Conservation (phyloP, 164 flowering plant species). For the Buxus sempervirens region DNA sequence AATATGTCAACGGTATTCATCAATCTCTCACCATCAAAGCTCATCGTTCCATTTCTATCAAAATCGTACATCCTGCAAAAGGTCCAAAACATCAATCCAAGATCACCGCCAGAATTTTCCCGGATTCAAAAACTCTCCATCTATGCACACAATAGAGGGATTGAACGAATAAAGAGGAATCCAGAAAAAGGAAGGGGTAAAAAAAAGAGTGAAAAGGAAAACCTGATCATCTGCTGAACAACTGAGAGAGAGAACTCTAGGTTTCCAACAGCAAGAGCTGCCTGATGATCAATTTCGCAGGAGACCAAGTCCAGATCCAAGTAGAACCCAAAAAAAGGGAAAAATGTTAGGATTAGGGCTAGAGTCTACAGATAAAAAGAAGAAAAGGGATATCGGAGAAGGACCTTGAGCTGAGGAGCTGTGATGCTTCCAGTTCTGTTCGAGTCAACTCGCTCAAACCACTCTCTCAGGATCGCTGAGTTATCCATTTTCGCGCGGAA, state of each 20-base stretch:
- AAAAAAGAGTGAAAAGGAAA: neutral
- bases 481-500: conserved; percentile 41
- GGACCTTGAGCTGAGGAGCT: conserved; percentile 69
- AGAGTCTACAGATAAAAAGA: neutral
- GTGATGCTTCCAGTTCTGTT: conserved; percentile 55
- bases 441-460: conserved; percentile 85
- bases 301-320: neutral
- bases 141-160: too few species aligned
- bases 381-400: neutral
- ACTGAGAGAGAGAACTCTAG: conserved; percentile 58
- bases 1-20: too few species aligned
- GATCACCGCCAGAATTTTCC: neutral
- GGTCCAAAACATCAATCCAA: conserved; percentile 1
- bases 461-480: conserved; percentile 46
- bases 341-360: conserved; percentile 3
- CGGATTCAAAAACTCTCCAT: neutral
- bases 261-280: conserved; percentile 64
- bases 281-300: conserved; percentile 29
- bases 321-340: neutral
- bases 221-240: conserved; percentile 93
- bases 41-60: conserved; percentile 81
- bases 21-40: conserved; percentile 49
- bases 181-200: neutral
- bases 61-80: conserved; percentile 74
- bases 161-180: neutral